Base-by-base conservation (phyloP, 83 land plant species). In the Picea engelmannii region DNA sequence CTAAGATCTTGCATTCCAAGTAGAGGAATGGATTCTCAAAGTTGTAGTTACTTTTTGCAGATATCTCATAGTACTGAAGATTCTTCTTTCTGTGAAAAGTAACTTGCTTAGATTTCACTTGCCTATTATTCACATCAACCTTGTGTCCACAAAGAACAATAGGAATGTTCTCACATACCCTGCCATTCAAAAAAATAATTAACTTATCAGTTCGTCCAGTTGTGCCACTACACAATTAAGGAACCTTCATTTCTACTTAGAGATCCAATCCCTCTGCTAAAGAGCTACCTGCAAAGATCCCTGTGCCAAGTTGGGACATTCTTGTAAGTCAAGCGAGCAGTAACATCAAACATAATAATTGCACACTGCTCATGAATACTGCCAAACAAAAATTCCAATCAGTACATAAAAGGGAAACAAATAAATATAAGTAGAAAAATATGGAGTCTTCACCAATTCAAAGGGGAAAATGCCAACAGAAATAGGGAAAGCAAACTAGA, bases 1-100 rank as follows among this genome's bases (percentile, higher is more conserved):
- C 96, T 8, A 95, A 93, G 79, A 94, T 91, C 80, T 94, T 94
- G 60, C 96, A 85, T 24, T 93, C 95, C 79, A 94, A 90, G 67
- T 94, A 94, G 24, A 94, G 85, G 86, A 90, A 94, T 16, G 96
- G 96, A 83, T 94, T 94, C 90, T 94, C 96, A 79, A 94, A 94
- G 74, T 94, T 94, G 88, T 94, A 92, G 70, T 94, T 94, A 79
- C 93, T 90, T 88, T 94, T 94, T 0, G 96, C 95, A 16, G 95
- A 92, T 23, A 94, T 94, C 77, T 92, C 94, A 76, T 90, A 92
- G 65, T 92, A 92, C 80, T 92, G 95, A 18, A 92, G 87, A 65
- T 92, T 92, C 88, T 92, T 92, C 86, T 92, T 92, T 85, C 95
- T 83, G 81, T 92, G 95, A 83, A 90, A 90, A 21, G 95, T 92